Base-by-base conservation (phyloP, 2,329 filamentous ascomycete species). In the Falciphora oryzae region DNA sequence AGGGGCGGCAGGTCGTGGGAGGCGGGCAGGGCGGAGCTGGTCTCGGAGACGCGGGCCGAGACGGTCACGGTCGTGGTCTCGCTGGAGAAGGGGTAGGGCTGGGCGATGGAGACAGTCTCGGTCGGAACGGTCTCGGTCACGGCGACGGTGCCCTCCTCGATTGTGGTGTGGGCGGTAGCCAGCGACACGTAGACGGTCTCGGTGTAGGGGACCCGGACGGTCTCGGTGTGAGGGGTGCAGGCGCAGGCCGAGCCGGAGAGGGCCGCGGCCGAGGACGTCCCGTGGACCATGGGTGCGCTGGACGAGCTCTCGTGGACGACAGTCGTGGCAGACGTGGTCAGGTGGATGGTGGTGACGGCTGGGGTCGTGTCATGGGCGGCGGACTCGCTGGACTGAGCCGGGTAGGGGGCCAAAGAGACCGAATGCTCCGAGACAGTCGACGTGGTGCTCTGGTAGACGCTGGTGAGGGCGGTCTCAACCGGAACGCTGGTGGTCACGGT, bases 81-180 rank as follows among this genome's bases (percentile, higher is more conserved):
- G 8, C 60, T 64, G 31, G 44, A 58, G 27, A 32, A 44, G 60
- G 28, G 8, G 35, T 28, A 50, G 53, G 27, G 6, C 32, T 27
- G 22, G 22, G 18, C 3, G 25, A 59, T 27, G 38, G 65, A 62
- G 22, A 60, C n/a, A 1, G 59, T 63, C 59, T 58, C 31, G 56
- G 65, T 61, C 22, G 61, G 61, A 18, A 65, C 27, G 14, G 64
- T 57, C 29, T 59, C 28, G 32, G 53, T 65, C 22, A 65, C 31
- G n/a, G 32, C 29, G 25, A 38, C 32, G 29, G 62, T 64, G 62
- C 14, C 27, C 31, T 38, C 50, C 4, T 25, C 25, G 11, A n/a
- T 27, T 2, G 53, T 63, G 18, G 53, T n/a, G 27, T 57, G 44
- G n/a, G 44, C 35, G 16, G 38, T n/a, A 16, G 60, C 28, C 28